Evolutionary conservation across 2,329 filamentous ascomycete species (phyloP), one percentile per base, ranked within the genome.

Genomic region (Claviceps sorghi): DNA sequence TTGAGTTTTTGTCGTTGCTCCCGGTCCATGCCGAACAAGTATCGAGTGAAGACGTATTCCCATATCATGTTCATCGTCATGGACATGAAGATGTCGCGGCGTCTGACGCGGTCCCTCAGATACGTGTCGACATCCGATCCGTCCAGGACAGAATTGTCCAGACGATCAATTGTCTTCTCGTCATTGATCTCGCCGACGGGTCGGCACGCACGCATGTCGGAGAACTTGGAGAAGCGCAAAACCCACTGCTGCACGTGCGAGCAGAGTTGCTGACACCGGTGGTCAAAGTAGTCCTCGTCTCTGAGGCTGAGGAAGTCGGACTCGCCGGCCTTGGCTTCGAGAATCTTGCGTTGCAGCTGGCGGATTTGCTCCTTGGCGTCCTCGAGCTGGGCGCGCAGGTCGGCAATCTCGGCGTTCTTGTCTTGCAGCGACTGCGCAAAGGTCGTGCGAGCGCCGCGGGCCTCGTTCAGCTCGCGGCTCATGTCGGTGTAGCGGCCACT

Each of bases 41-140:
- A 98, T 57, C 93, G 83, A 9, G 91, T 96, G 65, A 98, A 98
- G 65, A 98, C 84, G 64, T 94, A 96, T 68, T 98, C 93, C 90
- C 90, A 98, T 50, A 98, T 83, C 89, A 98, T 96, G 56, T 86
- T 93, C 90, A 97, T 97, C 52, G 91, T 88, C 67, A 98, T 89
- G 40, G 89, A 93, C 88, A 97, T 96, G 76, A 98, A 96, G 54
- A 97, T 83, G 66, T 97, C 91, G 55, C 91, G 83, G 55, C 93
- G 84, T 62, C 80, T 83, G 52, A 96, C 85, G 41, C 94, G 86
- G 66, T 98, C 91, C 58, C 79, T 79, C 48, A 98, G 82, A 63
- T 95, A 93, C 53, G 76, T 73, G 67, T 97, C 89, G 57, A 95
- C 89, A 64, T 97, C 90, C 46, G 88, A 88, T 56, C 91, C 93